These are phyloP conservation scores for Solanum corneliomulleri DNA, from an alignment of 257 asterid genomes.

Conservation along the genomic window DNA sequence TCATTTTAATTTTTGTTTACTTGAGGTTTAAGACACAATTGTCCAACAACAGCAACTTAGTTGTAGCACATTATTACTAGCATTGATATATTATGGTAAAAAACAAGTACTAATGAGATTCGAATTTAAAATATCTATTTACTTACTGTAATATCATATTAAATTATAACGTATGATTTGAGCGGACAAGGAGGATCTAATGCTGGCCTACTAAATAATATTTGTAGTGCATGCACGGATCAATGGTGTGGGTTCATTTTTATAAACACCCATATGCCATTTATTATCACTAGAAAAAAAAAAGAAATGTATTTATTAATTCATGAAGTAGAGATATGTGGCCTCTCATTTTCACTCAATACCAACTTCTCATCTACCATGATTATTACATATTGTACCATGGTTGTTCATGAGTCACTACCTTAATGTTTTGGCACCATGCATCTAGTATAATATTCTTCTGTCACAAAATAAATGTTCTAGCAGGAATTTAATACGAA, in stretches of 20 bases:
- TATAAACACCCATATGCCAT: neutral
- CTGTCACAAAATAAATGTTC: neutral
- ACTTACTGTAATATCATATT: neutral
- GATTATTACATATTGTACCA: neutral
- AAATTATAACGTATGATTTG: neutral
- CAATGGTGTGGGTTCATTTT: neutral
- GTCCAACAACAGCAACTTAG: neutral
- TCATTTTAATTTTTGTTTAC: neutral
- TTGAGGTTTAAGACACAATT: neutral
- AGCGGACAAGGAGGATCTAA: neutral
- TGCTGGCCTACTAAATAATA: neutral
- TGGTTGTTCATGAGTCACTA: neutral
- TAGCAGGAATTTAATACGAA: too few species aligned
- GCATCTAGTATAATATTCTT: neutral
- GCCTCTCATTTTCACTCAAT: neutral
- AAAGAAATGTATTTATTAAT: neutral
- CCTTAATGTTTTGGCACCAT: neutral
- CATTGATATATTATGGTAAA: neutral
- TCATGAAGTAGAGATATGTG: neutral
- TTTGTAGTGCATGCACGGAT: neutral
- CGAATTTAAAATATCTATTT: fast-evolving
- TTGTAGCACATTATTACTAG: neutral
- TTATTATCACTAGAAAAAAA: neutral
- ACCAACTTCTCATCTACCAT: neutral
- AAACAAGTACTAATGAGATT: too few species aligned